Conservation (phyloP, 176 grass and related monocot species). For the Aechmea fasciata region DNA sequence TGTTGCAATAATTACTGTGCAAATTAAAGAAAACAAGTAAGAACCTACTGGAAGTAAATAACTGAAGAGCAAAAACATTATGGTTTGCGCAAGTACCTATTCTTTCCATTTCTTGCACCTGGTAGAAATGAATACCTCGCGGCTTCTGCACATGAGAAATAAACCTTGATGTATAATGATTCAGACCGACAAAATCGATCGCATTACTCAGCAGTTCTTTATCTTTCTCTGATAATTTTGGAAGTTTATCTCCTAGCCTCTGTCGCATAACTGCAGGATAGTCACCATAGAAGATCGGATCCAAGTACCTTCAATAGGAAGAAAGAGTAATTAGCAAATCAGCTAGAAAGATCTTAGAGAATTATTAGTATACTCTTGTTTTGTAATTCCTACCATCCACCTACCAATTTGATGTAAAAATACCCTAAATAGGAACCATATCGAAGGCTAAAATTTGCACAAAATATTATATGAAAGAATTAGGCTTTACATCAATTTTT, state of each 20-base stretch:
- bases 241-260: constrained; percentile 66
- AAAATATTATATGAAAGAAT: neutral
- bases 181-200: constrained; percentile 90
- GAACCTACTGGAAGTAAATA: neutral
- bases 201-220: constrained; percentile 70
- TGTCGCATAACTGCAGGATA: constrained; percentile 85
- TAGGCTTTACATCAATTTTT: too few relatives aligned
- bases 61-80: neutral
- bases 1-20: neutral
- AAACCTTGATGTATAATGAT: constrained; percentile 89
- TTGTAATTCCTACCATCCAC: too few relatives aligned
- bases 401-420: neutral
- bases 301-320: constrained; percentile 57
- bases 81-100: constrained; percentile 31
- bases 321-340: constrained; percentile 2
- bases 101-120: constrained; percentile 59
- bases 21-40: neutral
- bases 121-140: constrained; percentile 49
- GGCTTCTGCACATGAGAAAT: constrained; percentile 44
- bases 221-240: constrained; percentile 82
- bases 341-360: neutral
- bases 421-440: neutral
- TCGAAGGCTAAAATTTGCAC: neutral
- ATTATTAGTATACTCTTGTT: neutral
- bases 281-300: constrained; percentile 88